phyloP scores from a whole-genome alignment of 257 asterid species.

The Penstemon barbatus region DNA sequence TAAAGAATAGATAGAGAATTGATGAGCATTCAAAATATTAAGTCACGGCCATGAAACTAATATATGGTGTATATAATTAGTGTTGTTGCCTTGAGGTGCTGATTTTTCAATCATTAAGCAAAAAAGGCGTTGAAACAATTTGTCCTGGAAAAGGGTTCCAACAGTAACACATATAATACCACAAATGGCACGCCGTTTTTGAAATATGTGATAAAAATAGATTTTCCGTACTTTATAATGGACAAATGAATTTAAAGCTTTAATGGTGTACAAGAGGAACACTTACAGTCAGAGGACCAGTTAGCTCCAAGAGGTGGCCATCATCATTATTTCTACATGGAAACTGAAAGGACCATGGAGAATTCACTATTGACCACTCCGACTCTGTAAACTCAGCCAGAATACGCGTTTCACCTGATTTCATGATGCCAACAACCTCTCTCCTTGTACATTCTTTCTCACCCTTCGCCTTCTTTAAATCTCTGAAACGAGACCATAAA shows the following conservation, averaged over 20 bases:
- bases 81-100: background rate
- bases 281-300: conserved; percentile 74
- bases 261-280: conserved; percentile 11
- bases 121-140: background rate
- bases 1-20: conserved; percentile 33
- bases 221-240: background rate
- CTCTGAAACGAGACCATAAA: conserved; percentile 45
- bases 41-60: background rate
- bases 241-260: background rate
- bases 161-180: background rate
- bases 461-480: conserved; percentile 49
- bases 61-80: no score
- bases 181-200: background rate
- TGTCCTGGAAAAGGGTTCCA: background rate
- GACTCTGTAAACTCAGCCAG: conserved; percentile 63
- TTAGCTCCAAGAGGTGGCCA: conserved; percentile 67
- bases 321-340: conserved; percentile 50
- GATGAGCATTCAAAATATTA: background rate
- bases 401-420: conserved; percentile 54
- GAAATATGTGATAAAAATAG: background rate
- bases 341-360: conserved; percentile 71
- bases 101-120: background rate
- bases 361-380: conserved; percentile 65
- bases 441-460: conserved; percentile 42
- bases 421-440: conserved; percentile 57